Percentiles rank a stretch among this genome's conserved stretches.
phyloP scores from a whole-genome alignment of 2,329 filamentous ascomycete genomes.

The Saccharata proteae region DNA sequence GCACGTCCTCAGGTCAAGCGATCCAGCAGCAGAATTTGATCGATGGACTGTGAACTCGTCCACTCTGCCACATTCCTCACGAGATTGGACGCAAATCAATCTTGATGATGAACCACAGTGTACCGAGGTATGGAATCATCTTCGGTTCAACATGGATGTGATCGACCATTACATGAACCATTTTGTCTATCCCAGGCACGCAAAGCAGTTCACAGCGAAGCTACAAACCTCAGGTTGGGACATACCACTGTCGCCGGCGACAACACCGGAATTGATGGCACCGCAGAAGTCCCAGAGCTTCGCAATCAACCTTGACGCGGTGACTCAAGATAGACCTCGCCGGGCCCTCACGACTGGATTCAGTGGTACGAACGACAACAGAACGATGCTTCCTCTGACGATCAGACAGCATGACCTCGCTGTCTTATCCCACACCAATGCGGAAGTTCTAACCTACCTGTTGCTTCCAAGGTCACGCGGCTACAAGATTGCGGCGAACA shows the following conservation, averaged over 20 bases:
- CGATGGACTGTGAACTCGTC: constrained; percentile 37
- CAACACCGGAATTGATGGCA: constrained; percentile 5
- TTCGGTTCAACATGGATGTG: constrained; percentile 38
- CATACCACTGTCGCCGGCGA: constrained; percentile 33
- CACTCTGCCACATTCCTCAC: constrained; percentile 33
- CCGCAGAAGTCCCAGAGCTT: neutral
- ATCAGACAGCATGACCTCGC: constrained; percentile 50
- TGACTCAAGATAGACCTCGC: neutral
- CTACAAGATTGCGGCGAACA: constrained; percentile 29
- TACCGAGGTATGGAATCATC: constrained; percentile 35
- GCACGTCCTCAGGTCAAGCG: constrained; percentile 42
- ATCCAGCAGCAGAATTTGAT: constrained; percentile 46
- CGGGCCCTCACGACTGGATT: constrained; percentile 50
- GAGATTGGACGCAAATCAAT: constrained; percentile 47
- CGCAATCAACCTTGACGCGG: constrained; percentile 4
- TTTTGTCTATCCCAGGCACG: constrained; percentile 53
- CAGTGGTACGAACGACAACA: constrained; percentile 58
- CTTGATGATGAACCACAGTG: constrained; percentile 43
- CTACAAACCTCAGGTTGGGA: constrained; percentile 58
- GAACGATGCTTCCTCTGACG: constrained; percentile 46
- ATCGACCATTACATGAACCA: constrained; percentile 56
- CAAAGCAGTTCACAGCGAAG: constrained; percentile 52
- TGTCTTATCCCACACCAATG: constrained; percentile 47
- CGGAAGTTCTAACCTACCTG: constrained; percentile 49
- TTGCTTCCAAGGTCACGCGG: constrained; percentile 39